phyloP scores from a whole-genome alignment of 1,284 basidiomycete genomes.

The Afroboletus lepidellus region DNA sequence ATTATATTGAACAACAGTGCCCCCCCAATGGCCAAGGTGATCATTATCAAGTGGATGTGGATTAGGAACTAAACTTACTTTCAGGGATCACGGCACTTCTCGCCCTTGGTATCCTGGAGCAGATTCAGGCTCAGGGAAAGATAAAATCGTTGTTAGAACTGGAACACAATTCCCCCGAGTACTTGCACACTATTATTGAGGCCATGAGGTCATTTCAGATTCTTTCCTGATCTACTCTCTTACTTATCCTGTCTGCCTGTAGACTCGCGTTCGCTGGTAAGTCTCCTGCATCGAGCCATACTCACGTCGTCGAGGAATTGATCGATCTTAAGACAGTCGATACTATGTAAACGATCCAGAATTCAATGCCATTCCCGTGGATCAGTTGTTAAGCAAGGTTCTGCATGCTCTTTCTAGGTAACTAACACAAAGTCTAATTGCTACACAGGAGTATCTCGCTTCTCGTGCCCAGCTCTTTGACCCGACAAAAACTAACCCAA shows the following conservation, averaged over 20 bases:
- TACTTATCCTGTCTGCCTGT: conserved; percentile 1
- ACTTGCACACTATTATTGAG: conserved; percentile 88
- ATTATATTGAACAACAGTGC: conserved; percentile 48
- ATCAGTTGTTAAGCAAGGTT: conserved; percentile 80
- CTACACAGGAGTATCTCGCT: conserved; percentile 73
- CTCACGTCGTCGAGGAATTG: background rate
- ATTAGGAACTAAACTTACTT: background rate
- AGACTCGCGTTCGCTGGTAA: conserved; percentile 77
- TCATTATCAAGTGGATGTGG: background rate
- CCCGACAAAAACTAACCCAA: conserved; percentile 58
- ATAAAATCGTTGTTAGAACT: conserved; percentile 71
- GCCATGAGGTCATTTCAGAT: conserved; percentile 58
- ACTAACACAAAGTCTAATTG: background rate
- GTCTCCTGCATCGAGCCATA: conserved; percentile 8
- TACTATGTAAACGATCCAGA: conserved; percentile 90
- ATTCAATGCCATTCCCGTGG: conserved; percentile 69
- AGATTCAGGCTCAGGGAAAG: conserved; percentile 73
- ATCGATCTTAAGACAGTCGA: conserved; percentile 60
- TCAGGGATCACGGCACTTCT: conserved; percentile 85
- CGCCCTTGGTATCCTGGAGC: conserved; percentile 90
- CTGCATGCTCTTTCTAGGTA: conserved; percentile 36
- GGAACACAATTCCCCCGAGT: conserved; percentile 86
- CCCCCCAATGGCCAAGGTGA: conserved; percentile 94
- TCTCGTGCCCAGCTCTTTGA: conserved; percentile 82
- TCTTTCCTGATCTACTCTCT: background rate